Evolutionary conservation across 2,329 filamentous ascomycete genomes (phyloP).

Genomic region (Zymoseptoria pseudotritici): DNA sequence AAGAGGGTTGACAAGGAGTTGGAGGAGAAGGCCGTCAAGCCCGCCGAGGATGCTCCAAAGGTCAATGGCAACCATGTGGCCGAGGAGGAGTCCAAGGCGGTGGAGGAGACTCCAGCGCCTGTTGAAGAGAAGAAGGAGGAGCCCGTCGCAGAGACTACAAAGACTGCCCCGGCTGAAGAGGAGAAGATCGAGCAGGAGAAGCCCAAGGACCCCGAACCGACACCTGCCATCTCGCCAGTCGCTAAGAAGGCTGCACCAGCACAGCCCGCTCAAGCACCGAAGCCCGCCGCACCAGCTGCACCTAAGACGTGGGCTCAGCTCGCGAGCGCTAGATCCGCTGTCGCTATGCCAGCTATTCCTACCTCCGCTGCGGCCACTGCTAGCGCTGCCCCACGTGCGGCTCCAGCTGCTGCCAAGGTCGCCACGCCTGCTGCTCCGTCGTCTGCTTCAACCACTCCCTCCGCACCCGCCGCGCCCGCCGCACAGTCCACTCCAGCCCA

Average conservation of each 20-base stretch:
- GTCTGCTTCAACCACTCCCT: conserved; percentile 20
- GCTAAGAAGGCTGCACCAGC: conserved; percentile 40
- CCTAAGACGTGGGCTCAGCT: conserved; percentile 69
- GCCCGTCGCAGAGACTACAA: conserved; percentile 32
- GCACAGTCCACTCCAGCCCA: conserved; percentile 13
- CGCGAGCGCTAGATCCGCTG: conserved; percentile 44
- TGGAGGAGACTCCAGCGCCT: conserved; percentile 20
- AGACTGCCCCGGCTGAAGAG: conserved; percentile 27
- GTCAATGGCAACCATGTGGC: conserved; percentile 28
- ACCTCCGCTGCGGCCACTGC: conserved; percentile 18
- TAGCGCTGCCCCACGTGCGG: conserved; percentile 31
- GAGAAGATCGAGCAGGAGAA: conserved; percentile 44
- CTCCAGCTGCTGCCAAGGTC: conserved; percentile 24
- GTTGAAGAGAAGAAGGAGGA: conserved; percentile 27
- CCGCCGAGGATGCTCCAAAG: conserved; percentile 19
- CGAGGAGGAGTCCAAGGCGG: conserved; percentile 34
- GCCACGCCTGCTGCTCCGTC: conserved; percentile 25
- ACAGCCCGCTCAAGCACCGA: conserved; percentile 45
- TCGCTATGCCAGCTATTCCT: conserved; percentile 36
- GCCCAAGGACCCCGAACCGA: conserved; percentile 54
- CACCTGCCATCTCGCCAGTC: conserved; percentile 39
- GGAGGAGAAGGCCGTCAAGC: conserved; percentile 50
- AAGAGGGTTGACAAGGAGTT: conserved; percentile 64
- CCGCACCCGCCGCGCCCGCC: conserved; percentile 29
- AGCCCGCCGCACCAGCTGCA: conserved; percentile 45